phyloP scores from a whole-genome alignment of 495 filamentous ascomycete genomes.

The Cercophora newfieldiana region DNA sequence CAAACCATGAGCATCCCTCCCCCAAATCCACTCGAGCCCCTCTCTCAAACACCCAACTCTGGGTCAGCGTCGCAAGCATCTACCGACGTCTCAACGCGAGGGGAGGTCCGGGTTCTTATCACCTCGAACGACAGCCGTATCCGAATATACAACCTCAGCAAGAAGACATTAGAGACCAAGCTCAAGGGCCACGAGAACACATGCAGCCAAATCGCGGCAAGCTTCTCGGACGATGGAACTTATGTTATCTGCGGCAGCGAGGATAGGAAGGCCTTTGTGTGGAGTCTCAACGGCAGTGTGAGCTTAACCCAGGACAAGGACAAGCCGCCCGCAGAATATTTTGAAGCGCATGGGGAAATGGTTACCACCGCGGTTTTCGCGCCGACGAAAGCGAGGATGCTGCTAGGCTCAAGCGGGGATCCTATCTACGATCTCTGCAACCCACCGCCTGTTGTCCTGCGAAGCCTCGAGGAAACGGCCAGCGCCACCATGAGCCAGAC shows the following conservation, averaged over 20 bases:
- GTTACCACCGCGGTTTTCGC: slow-evolving; percentile 87
- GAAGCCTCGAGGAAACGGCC: slow-evolving; percentile 66
- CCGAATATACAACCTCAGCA: slow-evolving; percentile 83
- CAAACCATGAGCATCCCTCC: slow-evolving; percentile 67
- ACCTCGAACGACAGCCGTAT: slow-evolving; percentile 95
- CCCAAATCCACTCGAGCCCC: neutral
- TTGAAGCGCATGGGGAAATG: slow-evolving; percentile 85
- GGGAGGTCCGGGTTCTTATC: slow-evolving; percentile 81
- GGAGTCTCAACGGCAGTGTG: slow-evolving; percentile 62
- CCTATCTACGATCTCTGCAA: slow-evolving; percentile 96
- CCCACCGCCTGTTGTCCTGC: slow-evolving; percentile 83
- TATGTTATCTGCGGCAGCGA: slow-evolving; percentile 95
- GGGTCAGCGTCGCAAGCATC: slow-evolving; percentile 20
- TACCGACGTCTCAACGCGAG: slow-evolving; percentile 34
- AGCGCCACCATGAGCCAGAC: slow-evolving; percentile 35
- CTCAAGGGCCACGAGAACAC: slow-evolving; percentile 91
- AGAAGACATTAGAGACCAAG: slow-evolving; percentile 83
- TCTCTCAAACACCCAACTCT: slow-evolving; percentile 41
- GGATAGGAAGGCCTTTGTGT: slow-evolving; percentile 85
- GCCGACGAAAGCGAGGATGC: slow-evolving; percentile 72
- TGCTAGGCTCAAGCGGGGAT: slow-evolving; percentile 78
- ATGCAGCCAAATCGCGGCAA: slow-evolving; percentile 88
- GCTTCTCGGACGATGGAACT: slow-evolving; percentile 82
- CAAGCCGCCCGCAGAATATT: slow-evolving; percentile 78
- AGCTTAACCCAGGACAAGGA: slow-evolving; percentile 65